These are phyloP conservation scores for Pseudocercospora fijiensis DNA, from an alignment of 2,329 filamentous ascomycete species.

Conservation along the genomic window DNA sequence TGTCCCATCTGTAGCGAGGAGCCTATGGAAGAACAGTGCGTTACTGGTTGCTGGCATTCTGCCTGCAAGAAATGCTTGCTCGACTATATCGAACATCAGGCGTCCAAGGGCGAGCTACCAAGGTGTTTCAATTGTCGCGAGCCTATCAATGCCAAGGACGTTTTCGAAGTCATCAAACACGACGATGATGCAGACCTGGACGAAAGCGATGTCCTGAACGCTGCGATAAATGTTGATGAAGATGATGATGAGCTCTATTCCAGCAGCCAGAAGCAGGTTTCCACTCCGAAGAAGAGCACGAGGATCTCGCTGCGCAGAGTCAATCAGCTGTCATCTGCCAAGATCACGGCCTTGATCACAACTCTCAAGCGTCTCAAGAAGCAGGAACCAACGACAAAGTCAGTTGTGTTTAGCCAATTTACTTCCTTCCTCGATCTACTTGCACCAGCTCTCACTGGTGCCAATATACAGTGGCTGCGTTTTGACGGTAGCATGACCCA, in stretches of 20 bases:
- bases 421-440: slow-evolving; percentile 94
- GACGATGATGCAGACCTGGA: slow-evolving; percentile 40
- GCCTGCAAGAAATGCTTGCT: slow-evolving; percentile 93
- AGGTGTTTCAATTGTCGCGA: slow-evolving; percentile 90
- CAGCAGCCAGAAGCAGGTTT: slow-evolving; percentile 34
- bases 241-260: slow-evolving; percentile 41
- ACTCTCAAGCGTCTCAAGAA: slow-evolving; percentile 69
- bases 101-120: slow-evolving; percentile 70
- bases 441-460: slow-evolving; percentile 70
- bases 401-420: slow-evolving; percentile 95
- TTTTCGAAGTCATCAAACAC: slow-evolving; percentile 89
- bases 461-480: slow-evolving; percentile 76
- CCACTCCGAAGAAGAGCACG: slow-evolving; percentile 13
- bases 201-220: slow-evolving; percentile 21
- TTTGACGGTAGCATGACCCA: slow-evolving; percentile 90
- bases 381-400: slow-evolving; percentile 66
- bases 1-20: slow-evolving; percentile 95
- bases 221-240: slow-evolving; percentile 22
- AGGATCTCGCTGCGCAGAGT: slow-evolving; percentile 62
- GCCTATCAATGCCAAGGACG: slow-evolving; percentile 73
- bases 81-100: slow-evolving; percentile 84
- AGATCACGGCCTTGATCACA: slow-evolving; percentile 75
- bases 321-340: slow-evolving; percentile 74
- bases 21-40: slow-evolving; percentile 89
- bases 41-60: slow-evolving; percentile 96